Evolutionary conservation across 495 filamentous ascomycete genomes (phyloP), one percentile per base, ranked within the genome.

Genomic region (Penicillium lagena): DNA sequence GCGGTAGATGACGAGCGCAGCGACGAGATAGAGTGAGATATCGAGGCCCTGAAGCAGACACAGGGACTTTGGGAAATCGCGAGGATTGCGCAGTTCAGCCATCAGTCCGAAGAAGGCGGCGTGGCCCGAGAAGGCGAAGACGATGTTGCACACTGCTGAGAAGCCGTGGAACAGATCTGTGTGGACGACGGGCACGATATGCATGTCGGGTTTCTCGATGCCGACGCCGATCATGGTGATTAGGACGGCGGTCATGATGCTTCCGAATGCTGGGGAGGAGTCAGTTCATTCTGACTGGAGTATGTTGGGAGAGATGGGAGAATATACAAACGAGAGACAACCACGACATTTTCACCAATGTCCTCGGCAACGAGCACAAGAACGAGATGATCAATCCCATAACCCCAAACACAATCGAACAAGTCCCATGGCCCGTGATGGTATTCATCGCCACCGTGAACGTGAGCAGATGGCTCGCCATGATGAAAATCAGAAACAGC

Each of bases 61-160:
- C 29, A 90, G 75, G 11, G 85, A 77, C 61, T 86, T 86, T 42
- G 72, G 70, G 57, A 78, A 88, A 56, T 87, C 79, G 37, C 61
- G 58, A 0, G 85, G 84, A 2, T 81, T 76, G 53, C 82, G 79
- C 66, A 91, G 76, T 60, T 91, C 87, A 43, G 82, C 79, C 58
- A 86, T 85, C 55, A 91, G 81, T 38, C 73, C 78, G 66, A 90
- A 86, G 62, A 87, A 84, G 51, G 85, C 78, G 55, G 82, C 70
- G 69, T 87, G 76, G 51, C 85, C 68, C 68, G 58, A 71, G 55
- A 72, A 72, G 27, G 69, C 67, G 32, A 72, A 74, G 49, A 72
- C 66, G 30, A 72, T 75, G 48, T 77, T 75, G 32, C 64, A 65
- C 4, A 74, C 66, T 4, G 64, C 61, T 1, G 58, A 47, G 50